phyloP scores from a whole-genome alignment of 768 basidiomycete species.

The Boletus eberwhitei region DNA sequence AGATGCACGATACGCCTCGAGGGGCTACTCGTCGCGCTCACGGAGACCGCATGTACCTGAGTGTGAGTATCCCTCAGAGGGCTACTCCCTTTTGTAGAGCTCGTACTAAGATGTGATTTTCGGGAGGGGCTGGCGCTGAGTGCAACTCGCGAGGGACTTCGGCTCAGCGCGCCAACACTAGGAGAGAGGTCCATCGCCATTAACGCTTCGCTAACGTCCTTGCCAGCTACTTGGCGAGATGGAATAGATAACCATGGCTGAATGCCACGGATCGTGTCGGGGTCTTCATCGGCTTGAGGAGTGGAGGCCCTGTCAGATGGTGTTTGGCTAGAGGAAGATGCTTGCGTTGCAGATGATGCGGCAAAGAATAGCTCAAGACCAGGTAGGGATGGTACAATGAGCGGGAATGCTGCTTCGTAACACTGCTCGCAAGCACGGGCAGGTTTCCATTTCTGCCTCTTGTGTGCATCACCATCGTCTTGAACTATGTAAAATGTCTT shows the following conservation, averaged over 20 bases:
- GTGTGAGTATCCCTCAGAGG: constrained; percentile 15
- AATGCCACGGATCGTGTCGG: constrained; percentile 12
- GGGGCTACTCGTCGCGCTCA: constrained; percentile 21
- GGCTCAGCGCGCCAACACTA: constrained; percentile 11
- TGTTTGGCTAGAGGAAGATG: constrained; percentile 2
- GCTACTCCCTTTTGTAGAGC: constrained; percentile 20
- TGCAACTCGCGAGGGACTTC: constrained; percentile 23
- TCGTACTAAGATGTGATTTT: constrained; percentile 23
- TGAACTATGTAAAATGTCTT: constrained; percentile 79
- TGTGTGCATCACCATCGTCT: constrained; percentile 39
- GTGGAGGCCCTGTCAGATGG: constrained; percentile 21
- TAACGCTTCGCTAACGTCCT: constrained; percentile 28
- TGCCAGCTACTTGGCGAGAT: constrained; percentile 13
- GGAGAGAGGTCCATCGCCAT: constrained; percentile 39
- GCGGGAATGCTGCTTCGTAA: constrained; percentile 81
- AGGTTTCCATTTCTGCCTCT: constrained; percentile 50
- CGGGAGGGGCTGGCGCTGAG: constrained; percentile 21
- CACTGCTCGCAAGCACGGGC: constrained; percentile 84
- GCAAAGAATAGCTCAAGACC: constrained; percentile 6
- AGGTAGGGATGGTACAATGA: constrained; percentile 21
- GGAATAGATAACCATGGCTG: constrained; percentile 33
- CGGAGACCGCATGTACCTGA: constrained; percentile 4
- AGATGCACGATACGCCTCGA: constrained; percentile 19
- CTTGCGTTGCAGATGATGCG: constrained; percentile 4
- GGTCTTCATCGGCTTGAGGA: constrained; percentile 12